phyloP scores from a whole-genome alignment of 2,329 filamentous ascomycete species.

The Colletotrichum theobromicola region DNA sequence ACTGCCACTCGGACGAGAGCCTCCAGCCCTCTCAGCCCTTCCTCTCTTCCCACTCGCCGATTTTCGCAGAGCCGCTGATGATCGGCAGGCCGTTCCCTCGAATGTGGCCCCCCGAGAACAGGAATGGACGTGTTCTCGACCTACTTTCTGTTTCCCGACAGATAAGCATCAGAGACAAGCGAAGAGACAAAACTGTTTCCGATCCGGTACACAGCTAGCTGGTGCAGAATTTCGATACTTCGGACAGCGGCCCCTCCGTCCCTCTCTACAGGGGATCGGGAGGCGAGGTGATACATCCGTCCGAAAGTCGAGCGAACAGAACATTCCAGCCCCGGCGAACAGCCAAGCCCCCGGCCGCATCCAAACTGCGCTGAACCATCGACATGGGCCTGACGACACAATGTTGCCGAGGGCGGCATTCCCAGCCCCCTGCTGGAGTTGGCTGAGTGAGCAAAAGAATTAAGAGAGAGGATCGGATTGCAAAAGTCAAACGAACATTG shows the following conservation, averaged over 20 bases:
- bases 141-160: not conserved
- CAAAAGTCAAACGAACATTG: not conserved
- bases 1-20: constrained; percentile 6
- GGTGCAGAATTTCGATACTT: not conserved
- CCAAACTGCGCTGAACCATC: not conserved
- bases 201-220: not conserved
- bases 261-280: constrained; percentile 1
- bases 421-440: not conserved
- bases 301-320: not conserved
- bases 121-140: constrained; percentile 3
- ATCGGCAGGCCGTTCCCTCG: constrained; percentile 4
- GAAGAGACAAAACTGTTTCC: not conserved
- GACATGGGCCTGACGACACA: not conserved
- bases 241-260: not conserved
- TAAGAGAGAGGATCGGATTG: not conserved
- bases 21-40: not conserved
- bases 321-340: constrained; percentile 8
- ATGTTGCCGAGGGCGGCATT: not conserved
- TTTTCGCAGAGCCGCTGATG: constrained; percentile 15
- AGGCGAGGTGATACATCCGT: constrained; percentile 18
- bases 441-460: not conserved
- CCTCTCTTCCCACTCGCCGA: not conserved
- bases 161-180: not conserved
- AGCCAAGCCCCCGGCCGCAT: not conserved
- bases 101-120: not conserved